These are phyloP conservation scores for Sarocladiaceae sp. DNA, from an alignment of 2,329 filamentous ascomycete species.

Conservation along the genomic window DNA sequence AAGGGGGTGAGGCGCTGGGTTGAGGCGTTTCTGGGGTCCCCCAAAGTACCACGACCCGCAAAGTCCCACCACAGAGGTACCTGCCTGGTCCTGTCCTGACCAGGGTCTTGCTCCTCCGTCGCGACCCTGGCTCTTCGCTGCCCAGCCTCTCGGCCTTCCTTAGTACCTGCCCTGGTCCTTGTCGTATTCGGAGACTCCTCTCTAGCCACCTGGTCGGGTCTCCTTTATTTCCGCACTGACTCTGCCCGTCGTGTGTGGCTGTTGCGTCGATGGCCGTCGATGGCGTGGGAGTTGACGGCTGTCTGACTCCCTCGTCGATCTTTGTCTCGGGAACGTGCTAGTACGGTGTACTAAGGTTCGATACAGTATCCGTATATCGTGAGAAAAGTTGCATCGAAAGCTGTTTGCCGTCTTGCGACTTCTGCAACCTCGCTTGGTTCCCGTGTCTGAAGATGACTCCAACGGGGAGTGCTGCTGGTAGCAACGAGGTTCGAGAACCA, in stretches of 20 bases:
- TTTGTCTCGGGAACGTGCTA: too few species aligned
- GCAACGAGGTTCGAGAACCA: too few species aligned
- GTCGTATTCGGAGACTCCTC: background rate
- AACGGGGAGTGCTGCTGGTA: too few species aligned
- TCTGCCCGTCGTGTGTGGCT: background rate
- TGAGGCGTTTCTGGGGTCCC: too few species aligned
- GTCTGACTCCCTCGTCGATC: constrained; percentile 1
- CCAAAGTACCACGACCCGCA: background rate
- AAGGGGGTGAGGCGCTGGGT: constrained; percentile 1
- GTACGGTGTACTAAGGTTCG: too few species aligned
- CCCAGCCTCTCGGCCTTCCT: constrained; percentile 5
- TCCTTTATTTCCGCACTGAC: background rate
- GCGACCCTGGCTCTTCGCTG: background rate
- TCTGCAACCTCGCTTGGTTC: too few species aligned
- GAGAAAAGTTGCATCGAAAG: too few species aligned
- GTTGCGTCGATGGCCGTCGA: background rate
- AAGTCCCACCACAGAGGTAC: constrained; percentile 3
- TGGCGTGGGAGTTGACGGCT: background rate
- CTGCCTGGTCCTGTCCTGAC: background rate
- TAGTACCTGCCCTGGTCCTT: background rate
- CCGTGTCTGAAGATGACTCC: too few species aligned
- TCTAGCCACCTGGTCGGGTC: constrained; percentile 2
- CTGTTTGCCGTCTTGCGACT: too few species aligned
- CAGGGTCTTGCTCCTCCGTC: constrained; percentile 1
- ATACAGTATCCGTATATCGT: too few species aligned